A percentile compares a stretch with the other conserved stretches of the same genome.
These are phyloP conservation scores for Acacia acuminata DNA, from an alignment of 306 rosid species.

Conservation along the genomic window DNA sequence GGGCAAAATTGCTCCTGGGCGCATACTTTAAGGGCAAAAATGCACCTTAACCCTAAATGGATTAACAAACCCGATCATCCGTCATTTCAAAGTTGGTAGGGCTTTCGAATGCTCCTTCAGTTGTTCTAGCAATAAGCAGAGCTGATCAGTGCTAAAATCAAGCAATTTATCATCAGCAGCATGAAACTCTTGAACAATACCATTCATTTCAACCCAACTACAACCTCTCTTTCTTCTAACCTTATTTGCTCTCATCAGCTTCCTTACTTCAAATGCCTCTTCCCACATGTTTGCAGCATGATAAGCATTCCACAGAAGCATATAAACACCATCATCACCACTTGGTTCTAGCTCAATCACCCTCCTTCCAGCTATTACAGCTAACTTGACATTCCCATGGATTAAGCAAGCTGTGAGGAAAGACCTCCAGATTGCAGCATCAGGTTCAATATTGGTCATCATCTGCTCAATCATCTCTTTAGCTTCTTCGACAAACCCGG, in stretches of 20 bases:
- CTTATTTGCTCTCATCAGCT: constrained; percentile 16
- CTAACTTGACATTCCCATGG: too few species aligned
- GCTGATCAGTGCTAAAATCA: neutral
- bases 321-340: too few species aligned
- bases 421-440: constrained; percentile 35
- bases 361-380: too few species aligned
- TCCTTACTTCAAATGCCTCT: constrained; percentile 30
- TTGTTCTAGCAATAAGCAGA: constrained; percentile 3
- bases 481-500: constrained; percentile 30
- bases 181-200: constrained; percentile 21
- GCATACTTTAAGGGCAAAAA: too few species aligned
- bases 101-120: constrained; percentile 16
- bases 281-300: too few species aligned
- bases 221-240: constrained; percentile 29
- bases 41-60: too few species aligned
- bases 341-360: too few species aligned
- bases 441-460: constrained; percentile 26
- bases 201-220: constrained; percentile 30
- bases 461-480: constrained; percentile 24
- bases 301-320: too few species aligned
- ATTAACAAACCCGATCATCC: neutral
- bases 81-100: neutral
- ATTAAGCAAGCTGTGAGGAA: too few species aligned
- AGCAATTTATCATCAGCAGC: constrained; percentile 18
- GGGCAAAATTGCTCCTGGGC: too few species aligned